Base-by-base conservation (phyloP, 768 basidiomycete genomes). In the Auriscalpium vulgare region DNA sequence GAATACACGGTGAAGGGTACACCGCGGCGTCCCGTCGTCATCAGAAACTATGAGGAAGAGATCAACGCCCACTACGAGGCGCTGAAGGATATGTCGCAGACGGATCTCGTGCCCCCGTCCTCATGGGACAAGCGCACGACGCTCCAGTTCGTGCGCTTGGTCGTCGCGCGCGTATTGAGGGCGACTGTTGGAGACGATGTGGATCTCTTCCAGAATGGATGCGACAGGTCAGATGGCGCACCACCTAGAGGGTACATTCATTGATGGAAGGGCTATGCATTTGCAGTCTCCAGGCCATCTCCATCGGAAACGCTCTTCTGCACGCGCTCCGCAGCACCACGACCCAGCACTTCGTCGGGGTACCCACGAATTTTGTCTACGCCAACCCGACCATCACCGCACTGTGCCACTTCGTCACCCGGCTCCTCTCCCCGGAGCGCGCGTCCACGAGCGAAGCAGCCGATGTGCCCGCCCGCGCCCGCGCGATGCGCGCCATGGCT, bases 1-100 rank as follows among this genome's bases (percentile, higher is more conserved):
- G 63, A 61, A 7, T 72, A 71, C 50, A 78, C 76, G 0, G 65
- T 71, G 1, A 80, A 80, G 64, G 68, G 68, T 36, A 74, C 73
- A 0, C 59, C 72, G 0, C 65, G 71, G 17, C 70, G 77, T 11
- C 68, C 69, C 19, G 67, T 65, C 14, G 69, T 75, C 23, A 59
- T 78, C 35, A 62, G 63, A 10, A 63, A 67, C 1, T 78, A 80
- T 58, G 67, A 67, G 8, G 55, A 62, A 0, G 79, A 80, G 56
- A 78, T 78, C 53, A 63, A 74, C 36, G 66, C 64, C 1, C 40
- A 71, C 10, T 78, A 78, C 56, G 60, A 64, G 4, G 51, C 59
- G 0, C 62, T 74, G 11, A 71, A 73, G 37, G 63, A 71, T 40
- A 65, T 65, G 2, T 64, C 73, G 1, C 62, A 69, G 19, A 65